These are phyloP conservation scores for Iris pallida DNA, from an alignment of 116 monocot genomes.

Conservation along the genomic window DNA sequence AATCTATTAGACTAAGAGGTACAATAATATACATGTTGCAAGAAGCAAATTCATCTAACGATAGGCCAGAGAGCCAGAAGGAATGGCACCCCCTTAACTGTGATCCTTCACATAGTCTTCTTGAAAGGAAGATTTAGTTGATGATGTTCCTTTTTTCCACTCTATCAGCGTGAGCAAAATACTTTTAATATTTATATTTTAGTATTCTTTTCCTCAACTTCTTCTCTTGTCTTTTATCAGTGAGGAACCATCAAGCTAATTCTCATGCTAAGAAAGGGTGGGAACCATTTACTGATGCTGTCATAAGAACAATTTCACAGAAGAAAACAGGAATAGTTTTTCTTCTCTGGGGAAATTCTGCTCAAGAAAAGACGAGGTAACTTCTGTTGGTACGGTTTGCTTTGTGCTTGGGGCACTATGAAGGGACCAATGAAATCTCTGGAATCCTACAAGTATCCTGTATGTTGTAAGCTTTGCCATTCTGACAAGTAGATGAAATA, in stretches of 20 bases:
- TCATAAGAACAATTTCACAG: slow-evolving; percentile 74
- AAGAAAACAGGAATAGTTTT: slow-evolving; percentile 75
- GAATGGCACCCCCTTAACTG: too few species aligned
- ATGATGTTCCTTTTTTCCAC: not conserved
- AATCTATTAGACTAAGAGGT: too few species aligned
- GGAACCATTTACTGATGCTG: slow-evolving; percentile 88
- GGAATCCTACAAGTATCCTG: too few species aligned
- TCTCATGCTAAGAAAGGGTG: slow-evolving; percentile 97
- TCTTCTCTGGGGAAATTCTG: slow-evolving; percentile 95
- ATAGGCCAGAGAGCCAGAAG: too few species aligned
- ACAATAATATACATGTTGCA: too few species aligned
- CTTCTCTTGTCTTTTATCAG: slow-evolving; percentile 27
- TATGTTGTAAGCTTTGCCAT: too few species aligned
- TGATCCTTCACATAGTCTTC: not conserved
- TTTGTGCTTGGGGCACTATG: too few species aligned
- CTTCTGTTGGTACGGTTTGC: not conserved
- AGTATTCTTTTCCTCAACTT: not conserved
- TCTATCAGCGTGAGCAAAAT: not conserved
- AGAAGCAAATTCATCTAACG: too few species aligned
- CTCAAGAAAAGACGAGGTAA: slow-evolving; percentile 76
- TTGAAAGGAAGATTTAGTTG: not conserved
- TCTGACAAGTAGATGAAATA: too few species aligned
- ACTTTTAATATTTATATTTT: not conserved
- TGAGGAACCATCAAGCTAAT: slow-evolving; percentile 88
- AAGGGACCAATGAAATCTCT: too few species aligned